phyloP scores from a whole-genome alignment of 2,329 filamentous ascomycete genomes.

The Phyllosticta citribraziliensis region DNA sequence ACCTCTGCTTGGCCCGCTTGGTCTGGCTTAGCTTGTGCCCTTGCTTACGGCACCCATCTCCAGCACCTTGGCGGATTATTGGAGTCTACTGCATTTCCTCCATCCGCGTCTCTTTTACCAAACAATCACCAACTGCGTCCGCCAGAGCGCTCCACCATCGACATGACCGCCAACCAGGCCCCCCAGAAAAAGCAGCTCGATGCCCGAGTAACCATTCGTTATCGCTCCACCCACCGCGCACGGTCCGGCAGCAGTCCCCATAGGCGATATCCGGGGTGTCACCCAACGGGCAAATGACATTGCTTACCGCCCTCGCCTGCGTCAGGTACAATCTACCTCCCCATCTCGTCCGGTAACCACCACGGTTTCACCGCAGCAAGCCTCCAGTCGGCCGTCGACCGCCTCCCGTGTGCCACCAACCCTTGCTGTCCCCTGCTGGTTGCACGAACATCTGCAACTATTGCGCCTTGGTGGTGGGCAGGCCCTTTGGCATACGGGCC shows the following conservation, averaged over 20 bases:
- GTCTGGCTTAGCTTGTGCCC: not conserved
- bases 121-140: not conserved
- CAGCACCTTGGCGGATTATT: not conserved
- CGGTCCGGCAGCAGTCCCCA: not conserved
- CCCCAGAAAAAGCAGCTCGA: not conserved
- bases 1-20: not conserved
- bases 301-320: not conserved
- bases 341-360: not conserved
- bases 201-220: not conserved
- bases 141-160: not conserved
- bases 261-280: not conserved
- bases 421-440: not conserved
- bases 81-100: not conserved
- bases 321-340: not conserved
- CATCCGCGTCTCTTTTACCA: not conserved
- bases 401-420: not conserved
- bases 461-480: too few relatives aligned
- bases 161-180: not conserved
- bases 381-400: not conserved
- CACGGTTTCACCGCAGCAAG: not conserved
- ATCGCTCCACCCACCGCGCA: not conserved
- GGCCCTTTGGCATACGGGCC: too few relatives aligned
- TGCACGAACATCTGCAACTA: too few relatives aligned
- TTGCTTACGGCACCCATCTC: not conserved
- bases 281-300: not conserved